Evolutionary conservation across 495 filamentous ascomycete species (phyloP), one percentile per base, ranked within the genome.

Genomic region (Neurospora intermedia): DNA sequence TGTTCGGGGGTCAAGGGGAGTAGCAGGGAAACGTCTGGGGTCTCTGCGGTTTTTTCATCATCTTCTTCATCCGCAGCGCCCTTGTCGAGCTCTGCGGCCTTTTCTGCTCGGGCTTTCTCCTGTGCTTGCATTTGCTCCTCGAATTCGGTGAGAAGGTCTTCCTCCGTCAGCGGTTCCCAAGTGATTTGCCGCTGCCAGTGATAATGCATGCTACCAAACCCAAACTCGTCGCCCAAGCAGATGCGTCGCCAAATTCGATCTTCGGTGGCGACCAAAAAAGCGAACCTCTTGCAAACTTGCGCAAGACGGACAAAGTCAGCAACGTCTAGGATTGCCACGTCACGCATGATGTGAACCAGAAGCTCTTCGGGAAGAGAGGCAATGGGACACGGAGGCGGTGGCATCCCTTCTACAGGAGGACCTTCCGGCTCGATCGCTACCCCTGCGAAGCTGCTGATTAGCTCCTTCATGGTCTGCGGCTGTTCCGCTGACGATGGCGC

Each of bases 181-280:
- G 85, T 77, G 0, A 96, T 80, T 69, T 88, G 86, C 70, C 86
- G 88, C 16, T 86, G 84, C 83, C 89, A 98, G 70, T 90, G 81
- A 82, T 96, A 96, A 77, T 93, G 91, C 93, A 98, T 97, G 27
- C 88, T 87, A 31, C 80, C 87, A 81, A 98, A 93, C 40, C 94
- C 94, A 76, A 93, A 89, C 79, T 94, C 88, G 11, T 76, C 73
- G 2, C 88, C 89, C 38, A 90, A 79, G 73, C 92, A 93, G 8
- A 98, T 79, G 48, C 90, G 89, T 75, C 88, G 91, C 96, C 96
- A 99, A 75, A 97, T 92, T n/a, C 86, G 85, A 73, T 98, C 92
- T 77, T 98, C 94, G 69, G 91, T 92, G 2, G 88, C 80, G 23
- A 97, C 93, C 39, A 97, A 86, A 78, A 91, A 97, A 46, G 96